Evolutionary conservation across 805 yeast genomes (phyloP).

Genomic region (Zygotorulaspora sp.): DNA sequence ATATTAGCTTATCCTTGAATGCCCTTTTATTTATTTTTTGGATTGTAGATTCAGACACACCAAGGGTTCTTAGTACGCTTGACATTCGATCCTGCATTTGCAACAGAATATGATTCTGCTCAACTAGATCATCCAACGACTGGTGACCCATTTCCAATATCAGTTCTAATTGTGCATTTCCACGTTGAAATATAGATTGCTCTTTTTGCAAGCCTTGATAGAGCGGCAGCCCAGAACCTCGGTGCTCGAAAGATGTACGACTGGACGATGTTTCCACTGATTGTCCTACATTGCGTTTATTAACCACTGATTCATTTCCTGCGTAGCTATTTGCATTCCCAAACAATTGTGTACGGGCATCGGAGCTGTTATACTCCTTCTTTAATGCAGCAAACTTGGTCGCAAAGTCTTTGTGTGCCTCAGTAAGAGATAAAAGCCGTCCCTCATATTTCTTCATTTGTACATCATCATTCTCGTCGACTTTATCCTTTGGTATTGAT

Average conservation of each 20-base stretch:
- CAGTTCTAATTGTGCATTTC: conserved; percentile 80
- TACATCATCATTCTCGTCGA: conserved; percentile 15
- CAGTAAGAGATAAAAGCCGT: conserved; percentile 55
- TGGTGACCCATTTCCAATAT: conserved; percentile 84
- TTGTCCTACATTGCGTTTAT: conserved; percentile 30
- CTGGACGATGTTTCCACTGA: conserved; percentile 28
- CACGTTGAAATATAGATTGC: conserved; percentile 54
- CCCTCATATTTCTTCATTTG: conserved; percentile 48
- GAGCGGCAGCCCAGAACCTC: conserved; percentile 39
- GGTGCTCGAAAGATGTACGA: conserved; percentile 28
- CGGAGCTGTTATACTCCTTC: conserved; percentile 21
- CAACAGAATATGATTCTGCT: conserved; percentile 70
- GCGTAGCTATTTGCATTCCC: conserved; percentile 21
- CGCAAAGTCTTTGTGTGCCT: conserved; percentile 33
- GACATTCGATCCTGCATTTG: conserved; percentile 59
- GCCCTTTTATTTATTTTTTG: conserved; percentile 75
- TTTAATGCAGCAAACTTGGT: conserved; percentile 37
- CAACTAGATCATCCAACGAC: conserved; percentile 80
- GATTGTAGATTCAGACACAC: conserved; percentile 82
- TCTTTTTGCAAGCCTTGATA: conserved; percentile 70
- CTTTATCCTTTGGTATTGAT: conserved; percentile 38
- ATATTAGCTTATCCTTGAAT: conserved; percentile 78
- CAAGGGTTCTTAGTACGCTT: conserved; percentile 70
- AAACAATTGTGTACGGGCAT: conserved; percentile 28
- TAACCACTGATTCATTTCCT: conserved; percentile 24